phyloP scores from a whole-genome alignment of 2,329 filamentous ascomycete genomes.

The Aureobasidium sp. region DNA sequence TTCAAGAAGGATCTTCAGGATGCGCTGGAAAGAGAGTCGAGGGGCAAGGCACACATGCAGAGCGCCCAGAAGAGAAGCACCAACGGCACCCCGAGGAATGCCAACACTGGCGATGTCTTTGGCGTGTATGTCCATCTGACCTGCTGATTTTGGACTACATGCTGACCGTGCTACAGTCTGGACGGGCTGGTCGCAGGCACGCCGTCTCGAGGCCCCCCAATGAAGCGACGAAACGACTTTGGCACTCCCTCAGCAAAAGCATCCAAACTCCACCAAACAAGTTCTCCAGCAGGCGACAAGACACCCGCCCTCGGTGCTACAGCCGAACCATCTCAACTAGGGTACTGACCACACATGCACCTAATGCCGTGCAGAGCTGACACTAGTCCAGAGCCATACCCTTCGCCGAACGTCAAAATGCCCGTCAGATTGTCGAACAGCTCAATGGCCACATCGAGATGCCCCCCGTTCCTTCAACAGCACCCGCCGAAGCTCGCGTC shows the following conservation, averaged over 20 bases:
- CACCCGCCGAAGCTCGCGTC: conserved; percentile 67
- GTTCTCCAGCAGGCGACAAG: conserved; percentile 41
- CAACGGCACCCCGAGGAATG: conserved; percentile 48
- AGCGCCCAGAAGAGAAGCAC: conserved; percentile 54
- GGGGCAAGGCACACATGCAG: conserved; percentile 51
- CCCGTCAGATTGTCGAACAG: conserved; percentile 74
- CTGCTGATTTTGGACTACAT: fast-evolving
- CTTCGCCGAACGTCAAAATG: conserved; percentile 69
- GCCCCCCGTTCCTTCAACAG: conserved; percentile 50
- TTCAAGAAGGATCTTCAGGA: conserved; percentile 88
- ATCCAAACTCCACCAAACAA: conserved; percentile 36
- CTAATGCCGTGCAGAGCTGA: conserved; percentile 20
- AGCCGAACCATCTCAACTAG: conserved; percentile 1
- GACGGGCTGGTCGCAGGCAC: conserved; percentile 40
- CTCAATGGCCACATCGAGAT: conserved; percentile 69
- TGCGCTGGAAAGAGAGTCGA: conserved; percentile 65
- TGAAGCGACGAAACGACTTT: conserved; percentile 47
- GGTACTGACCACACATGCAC: neutral
- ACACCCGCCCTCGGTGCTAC: conserved; percentile 19
- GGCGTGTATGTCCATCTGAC: conserved; percentile 55
- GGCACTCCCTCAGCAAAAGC: conserved; percentile 42
- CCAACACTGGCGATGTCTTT: conserved; percentile 57
- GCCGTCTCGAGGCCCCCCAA: conserved; percentile 35
- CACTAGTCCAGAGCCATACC: conserved; percentile 35
- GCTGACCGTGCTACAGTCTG: conserved; percentile 28